A percentile compares a stretch with the other conserved stretches of the same genome.
phyloP scores from a whole-genome alignment of 768 basidiomycete species.

The Boletus rufocinnamomeus region DNA sequence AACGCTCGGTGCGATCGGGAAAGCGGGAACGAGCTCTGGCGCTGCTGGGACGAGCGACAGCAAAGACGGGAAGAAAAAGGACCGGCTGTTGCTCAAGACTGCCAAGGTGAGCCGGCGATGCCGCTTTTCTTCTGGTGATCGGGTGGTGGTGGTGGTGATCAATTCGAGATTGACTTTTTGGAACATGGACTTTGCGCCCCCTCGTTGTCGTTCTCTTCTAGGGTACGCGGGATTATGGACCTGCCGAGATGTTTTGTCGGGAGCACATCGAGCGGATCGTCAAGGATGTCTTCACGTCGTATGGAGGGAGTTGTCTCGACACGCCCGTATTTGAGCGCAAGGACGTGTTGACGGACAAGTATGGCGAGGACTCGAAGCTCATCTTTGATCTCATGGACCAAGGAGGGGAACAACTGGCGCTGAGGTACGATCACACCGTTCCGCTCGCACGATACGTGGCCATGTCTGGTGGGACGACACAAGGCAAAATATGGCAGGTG shows the following conservation, averaged over 20 bases:
- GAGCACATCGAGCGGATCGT: slow-evolving; percentile 88
- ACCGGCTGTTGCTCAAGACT: slow-evolving; percentile 81
- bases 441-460: slow-evolving; percentile 95
- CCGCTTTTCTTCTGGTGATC: slow-evolving; percentile 4
- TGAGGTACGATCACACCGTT: slow-evolving; percentile 96
- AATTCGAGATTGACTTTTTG: slow-evolving; percentile 8
- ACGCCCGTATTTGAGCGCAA: slow-evolving; percentile 99
- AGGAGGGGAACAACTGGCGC: slow-evolving; percentile 92
- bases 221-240: slow-evolving; percentile 96
- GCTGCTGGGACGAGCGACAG: slow-evolving; percentile 39
- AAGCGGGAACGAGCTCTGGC: slow-evolving; percentile 27
- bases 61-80: slow-evolving; percentile 63
- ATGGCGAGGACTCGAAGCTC: slow-evolving; percentile 95
- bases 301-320: slow-evolving; percentile 90
- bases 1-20: slow-evolving; percentile 45
- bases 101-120: slow-evolving; percentile 67
- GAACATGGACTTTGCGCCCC: neutral
- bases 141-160: slow-evolving; percentile 8
- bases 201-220: slow-evolving; percentile 28
- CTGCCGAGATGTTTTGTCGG: slow-evolving; percentile 89
- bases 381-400: slow-evolving; percentile 98
- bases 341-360: slow-evolving; percentile 94
- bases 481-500: slow-evolving; percentile 92
- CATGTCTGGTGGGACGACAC: slow-evolving; percentile 84
- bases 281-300: slow-evolving; percentile 83